Conservation (phyloP, 73 alveolate species). For the Paramecium octaurelia region DNA sequence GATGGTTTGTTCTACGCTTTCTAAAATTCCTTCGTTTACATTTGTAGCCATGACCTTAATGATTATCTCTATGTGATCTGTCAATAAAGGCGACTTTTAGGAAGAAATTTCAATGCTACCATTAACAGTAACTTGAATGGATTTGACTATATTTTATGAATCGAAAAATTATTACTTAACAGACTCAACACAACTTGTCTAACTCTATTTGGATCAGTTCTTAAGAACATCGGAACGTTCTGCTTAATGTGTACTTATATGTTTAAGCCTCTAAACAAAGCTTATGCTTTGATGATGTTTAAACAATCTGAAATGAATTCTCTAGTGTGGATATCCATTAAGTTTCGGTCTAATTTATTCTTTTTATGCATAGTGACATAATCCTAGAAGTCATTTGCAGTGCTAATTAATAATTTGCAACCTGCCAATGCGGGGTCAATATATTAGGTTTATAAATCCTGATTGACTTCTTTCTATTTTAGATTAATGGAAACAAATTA, state of each 20-base stretch:
- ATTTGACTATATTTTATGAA: not conserved
- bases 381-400: not conserved
- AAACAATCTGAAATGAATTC: not conserved
- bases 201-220: constrained; percentile 43
- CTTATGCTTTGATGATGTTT: not conserved
- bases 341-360: not conserved
- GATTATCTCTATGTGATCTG: not conserved
- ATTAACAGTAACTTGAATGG: not conserved
- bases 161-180: not conserved
- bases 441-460: not conserved
- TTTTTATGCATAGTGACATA: not conserved
- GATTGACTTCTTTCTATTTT: not conserved
- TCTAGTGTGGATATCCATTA: not conserved
- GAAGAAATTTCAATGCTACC: not conserved
- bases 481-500: not conserved
- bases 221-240: not conserved
- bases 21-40: not conserved
- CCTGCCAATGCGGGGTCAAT: constrained; percentile 5
- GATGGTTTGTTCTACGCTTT: not conserved
- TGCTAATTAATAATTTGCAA: not conserved
- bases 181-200: not conserved
- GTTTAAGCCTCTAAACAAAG: not conserved
- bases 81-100: not conserved
- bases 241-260: not conserved
- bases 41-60: not conserved